Percentiles rank a stretch among this genome's conserved stretches.
Evolutionary conservation across 441 rosid species (phyloP).

Genomic region (Rhodomyrtus psidioides): DNA sequence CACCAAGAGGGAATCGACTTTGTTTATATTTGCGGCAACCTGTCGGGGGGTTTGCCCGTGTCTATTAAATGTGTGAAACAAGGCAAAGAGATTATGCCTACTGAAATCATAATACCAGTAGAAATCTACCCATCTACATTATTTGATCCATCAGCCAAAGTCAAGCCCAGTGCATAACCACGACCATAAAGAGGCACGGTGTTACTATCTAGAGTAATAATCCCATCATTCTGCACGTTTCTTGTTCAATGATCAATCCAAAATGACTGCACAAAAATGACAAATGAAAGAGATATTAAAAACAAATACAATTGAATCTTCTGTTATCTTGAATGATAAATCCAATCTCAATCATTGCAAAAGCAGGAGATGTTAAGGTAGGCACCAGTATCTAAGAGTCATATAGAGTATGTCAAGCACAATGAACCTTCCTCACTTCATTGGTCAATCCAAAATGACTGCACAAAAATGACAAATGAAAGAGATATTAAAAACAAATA

Average conservation of each 20-base stretch:
- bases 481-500: neutral
- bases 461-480: slow-evolving; percentile 16
- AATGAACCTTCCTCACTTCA: neutral
- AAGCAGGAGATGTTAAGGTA: neutral
- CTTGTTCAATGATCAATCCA: slow-evolving; percentile 73
- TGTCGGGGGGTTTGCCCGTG: neutral
- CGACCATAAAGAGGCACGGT: slow-evolving; percentile 90
- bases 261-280: slow-evolving; percentile 49
- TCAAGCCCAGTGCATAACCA: slow-evolving; percentile 75
- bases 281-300: slow-evolving; percentile 9
- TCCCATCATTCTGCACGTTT: slow-evolving; percentile 22
- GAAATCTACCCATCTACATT: slow-evolving; percentile 63
- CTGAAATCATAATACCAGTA: neutral
- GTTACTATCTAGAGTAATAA: slow-evolving; percentile 38
- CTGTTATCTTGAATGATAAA: neutral
- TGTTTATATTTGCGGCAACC: neutral
- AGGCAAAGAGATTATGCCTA: neutral
- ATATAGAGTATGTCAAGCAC: neutral
- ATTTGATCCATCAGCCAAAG: slow-evolving; percentile 48
- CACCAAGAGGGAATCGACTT: neutral
- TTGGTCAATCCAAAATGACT: slow-evolving; percentile 86
- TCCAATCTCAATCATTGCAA: too few species aligned
- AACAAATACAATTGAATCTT: neutral
- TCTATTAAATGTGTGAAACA: neutral
- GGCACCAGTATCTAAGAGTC: neutral